Base-by-base conservation (phyloP, 1,284 basidiomycete species). In the Boletellus sp. region DNA sequence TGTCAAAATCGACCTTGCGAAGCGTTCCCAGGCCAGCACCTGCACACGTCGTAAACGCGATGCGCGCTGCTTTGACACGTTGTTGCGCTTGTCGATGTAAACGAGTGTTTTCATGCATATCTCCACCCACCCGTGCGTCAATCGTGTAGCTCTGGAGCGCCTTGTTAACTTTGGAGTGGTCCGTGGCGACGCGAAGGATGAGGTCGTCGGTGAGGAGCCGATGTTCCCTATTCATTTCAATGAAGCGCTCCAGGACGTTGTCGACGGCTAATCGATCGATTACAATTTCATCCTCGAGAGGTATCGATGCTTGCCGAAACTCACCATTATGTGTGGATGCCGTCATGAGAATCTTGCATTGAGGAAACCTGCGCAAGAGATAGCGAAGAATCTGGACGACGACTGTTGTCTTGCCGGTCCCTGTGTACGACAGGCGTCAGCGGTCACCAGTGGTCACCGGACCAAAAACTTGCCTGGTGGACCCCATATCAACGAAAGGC, bases 361-460 rank as follows among this genome's bases (percentile, higher is more conserved):
- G 68, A 7, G 67, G 58, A 22, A 65, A 65, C 32, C 64, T 60
- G 40, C 52, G 63, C 13, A 85, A 54, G 30, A 82, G 71, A 30
- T 70, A 71, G 15, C 69, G 67, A 13, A 85, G 71, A 39, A 85
- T 82, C 52, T 81, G 74, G 2, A 85, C 75, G 2, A 85, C 81
- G 1, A 85, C 83, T 0, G 82, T 85, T 0, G 83, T 85, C 65
- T 86, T 86, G 32, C 84, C 83, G 0, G 83, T 86, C 1, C 83
- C 83, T 84, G 44, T 1, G 11, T 12, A 8, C 24, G 19, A 22
- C 1, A 4, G 7, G 1, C 3, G 2, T 51, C 37, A 44, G 18
- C 28, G 16, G 18, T 8, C 5, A 3, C 38, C 36, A 6, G 5
- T 18, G 4, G 11, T 35, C 36, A 10, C 10, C 10, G n/a, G 4